Evolutionary conservation across 2,329 filamentous ascomycete genomes (phyloP), one percentile per base, ranked within the genome.

Genomic region (Proliferodiscus dingleyae): DNA sequence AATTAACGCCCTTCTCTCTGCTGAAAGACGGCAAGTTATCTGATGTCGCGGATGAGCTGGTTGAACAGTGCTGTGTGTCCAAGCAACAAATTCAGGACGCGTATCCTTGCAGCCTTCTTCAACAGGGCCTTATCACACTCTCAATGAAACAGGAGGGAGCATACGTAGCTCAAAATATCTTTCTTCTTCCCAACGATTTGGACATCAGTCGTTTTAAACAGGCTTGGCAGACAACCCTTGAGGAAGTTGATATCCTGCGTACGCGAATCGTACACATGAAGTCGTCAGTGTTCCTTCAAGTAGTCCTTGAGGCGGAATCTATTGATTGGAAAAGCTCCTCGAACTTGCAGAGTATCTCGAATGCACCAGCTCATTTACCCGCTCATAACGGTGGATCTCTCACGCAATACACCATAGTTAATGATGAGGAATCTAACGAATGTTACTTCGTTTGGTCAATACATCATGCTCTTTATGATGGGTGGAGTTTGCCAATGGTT

Each of bases 381-480:
- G 9, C 30, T 19, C 19, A 29, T n/a, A 47, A 47, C 7, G 40
- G 45, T 16, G 41, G 28, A n/a, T 23, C 28, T 41, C 47, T 57
- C 15, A 42, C 46, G 26, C 33, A 45, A 36, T 53, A 47, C 46
- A 46, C 51, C 13, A 46, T 53, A 34, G 32, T 55, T 32, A 33
- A 21, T 29, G 8, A 42, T 26, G 9, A 3, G 21, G 15, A 41
- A 8, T 44, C 43, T 28, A 36, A 61, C 22, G 40, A 40, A 19
- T 64, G 37, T 10, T 61, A 67, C 52, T 76, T 78, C 46, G 68
- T 77, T 15, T 61, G 75, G 48, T 73, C 72, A 1, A 73, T 77
- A 64, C 75, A 79, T 50, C 76, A 80, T 53, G 72, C 71, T 3
- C 55, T 78, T 0, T 79, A 78, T 47, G 75, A 80, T 42, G 75